phyloP scores from a whole-genome alignment of 192 early-diverging fungal species.

The Backusella parvicylindrica region DNA sequence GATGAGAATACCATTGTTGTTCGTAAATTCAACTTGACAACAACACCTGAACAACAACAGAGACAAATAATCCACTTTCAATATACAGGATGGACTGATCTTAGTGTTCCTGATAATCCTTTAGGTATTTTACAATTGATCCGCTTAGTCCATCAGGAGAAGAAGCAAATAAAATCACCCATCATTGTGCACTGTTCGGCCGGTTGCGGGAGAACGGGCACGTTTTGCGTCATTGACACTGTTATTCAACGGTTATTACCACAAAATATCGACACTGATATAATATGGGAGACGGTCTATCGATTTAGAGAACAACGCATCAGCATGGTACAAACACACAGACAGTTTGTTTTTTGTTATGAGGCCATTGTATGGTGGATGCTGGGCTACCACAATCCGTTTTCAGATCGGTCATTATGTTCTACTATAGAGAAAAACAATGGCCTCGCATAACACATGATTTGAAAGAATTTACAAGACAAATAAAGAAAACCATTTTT shows the following conservation, averaged over 20 bases:
- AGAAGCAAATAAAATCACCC: background rate
- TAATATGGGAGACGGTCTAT: slow-evolving; percentile 58
- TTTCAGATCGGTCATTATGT: background rate
- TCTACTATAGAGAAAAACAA: no score
- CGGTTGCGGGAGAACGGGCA: slow-evolving; percentile 54
- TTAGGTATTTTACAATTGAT: slow-evolving; percentile 46
- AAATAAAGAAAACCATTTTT: no score
- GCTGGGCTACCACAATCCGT: slow-evolving; percentile 10
- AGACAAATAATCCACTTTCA: slow-evolving; percentile 49
- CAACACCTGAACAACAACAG: background rate
- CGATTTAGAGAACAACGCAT: slow-evolving; percentile 76
- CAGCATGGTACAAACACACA: slow-evolving; percentile 76
- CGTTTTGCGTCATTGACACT: slow-evolving; percentile 52
- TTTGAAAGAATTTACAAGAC: no score
- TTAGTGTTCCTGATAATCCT: slow-evolving; percentile 54
- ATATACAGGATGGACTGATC: slow-evolving; percentile 67
- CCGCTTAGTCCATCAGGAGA: slow-evolving; percentile 27
- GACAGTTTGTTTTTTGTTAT: slow-evolving; percentile 85
- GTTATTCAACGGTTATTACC: slow-evolving; percentile 20
- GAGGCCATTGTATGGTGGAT: slow-evolving; percentile 65
- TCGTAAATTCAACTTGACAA: slow-evolving; percentile 33
- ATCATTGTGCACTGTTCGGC: slow-evolving; percentile 55
- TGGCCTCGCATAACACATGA: no score
- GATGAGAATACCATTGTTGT: slow-evolving; percentile 19
- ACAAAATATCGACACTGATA: slow-evolving; percentile 41